Percentiles rank a stretch among this genome's conserved stretches.
Conservation (phyloP, 768 basidiomycete genomes). For the Agaricus blazei region DNA sequence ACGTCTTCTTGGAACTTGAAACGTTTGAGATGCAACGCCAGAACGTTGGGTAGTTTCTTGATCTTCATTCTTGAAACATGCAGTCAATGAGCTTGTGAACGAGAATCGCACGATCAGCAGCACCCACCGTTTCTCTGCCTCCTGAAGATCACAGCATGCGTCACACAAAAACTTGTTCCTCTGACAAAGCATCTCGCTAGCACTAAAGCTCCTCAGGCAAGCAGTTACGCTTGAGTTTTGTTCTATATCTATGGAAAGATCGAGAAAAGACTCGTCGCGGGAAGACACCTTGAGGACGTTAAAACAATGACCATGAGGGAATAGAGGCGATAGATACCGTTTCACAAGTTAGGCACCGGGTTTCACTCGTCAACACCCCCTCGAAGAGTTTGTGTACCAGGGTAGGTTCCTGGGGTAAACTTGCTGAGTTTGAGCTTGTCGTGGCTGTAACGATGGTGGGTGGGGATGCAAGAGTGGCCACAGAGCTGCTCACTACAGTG, state of each 20-base stretch:
- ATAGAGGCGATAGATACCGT: conserved; percentile 51
- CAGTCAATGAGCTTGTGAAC: conserved; percentile 4
- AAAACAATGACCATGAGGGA: not conserved
- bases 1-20: conserved; percentile 98
- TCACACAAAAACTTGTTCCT: conserved; percentile 99
- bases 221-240: conserved; percentile 96
- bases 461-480: conserved; percentile 44
- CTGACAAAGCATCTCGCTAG: conserved; percentile 97
- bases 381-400: conserved; percentile 93
- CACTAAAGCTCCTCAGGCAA: conserved; percentile 94
- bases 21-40: conserved; percentile 93
- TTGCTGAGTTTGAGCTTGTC: conserved; percentile 42
- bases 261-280: conserved; percentile 93
- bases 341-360: conserved; percentile 96
- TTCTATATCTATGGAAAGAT: conserved; percentile 99
- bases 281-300: conserved; percentile 61
- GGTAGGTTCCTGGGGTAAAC: conserved; percentile 51
- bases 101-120: conserved; percentile 1
- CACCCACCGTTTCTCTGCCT: conserved; percentile 92
- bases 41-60: conserved; percentile 90
- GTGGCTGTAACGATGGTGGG: conserved; percentile 33
- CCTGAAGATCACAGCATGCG: conserved; percentile 92
- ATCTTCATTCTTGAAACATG: conserved; percentile 86
- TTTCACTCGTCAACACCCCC: conserved; percentile 93
- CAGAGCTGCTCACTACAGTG: conserved; percentile 53